phyloP scores from a whole-genome alignment of 2,329 filamentous ascomycete species.

The Trichophyton benhamiae region DNA sequence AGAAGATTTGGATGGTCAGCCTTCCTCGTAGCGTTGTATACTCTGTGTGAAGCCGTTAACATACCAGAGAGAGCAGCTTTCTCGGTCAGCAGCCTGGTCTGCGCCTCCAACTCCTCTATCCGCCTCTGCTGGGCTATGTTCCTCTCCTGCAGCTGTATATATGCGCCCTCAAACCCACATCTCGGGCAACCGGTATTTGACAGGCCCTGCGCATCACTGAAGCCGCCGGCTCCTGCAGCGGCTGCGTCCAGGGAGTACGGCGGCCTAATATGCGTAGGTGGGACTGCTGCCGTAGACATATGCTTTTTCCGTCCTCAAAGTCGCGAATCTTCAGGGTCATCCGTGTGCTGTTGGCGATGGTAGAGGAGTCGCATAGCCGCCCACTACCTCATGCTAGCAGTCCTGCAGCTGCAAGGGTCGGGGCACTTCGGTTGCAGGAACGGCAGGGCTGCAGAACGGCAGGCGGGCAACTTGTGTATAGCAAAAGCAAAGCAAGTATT shows the following conservation, averaged over 20 bases:
- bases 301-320: background rate
- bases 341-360: background rate
- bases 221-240: background rate
- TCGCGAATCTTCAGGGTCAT: background rate
- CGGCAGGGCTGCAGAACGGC: background rate
- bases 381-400: background rate
- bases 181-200: constrained; percentile 22
- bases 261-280: background rate
- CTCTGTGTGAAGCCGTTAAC: constrained; percentile 10
- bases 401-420: background rate
- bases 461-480: background rate
- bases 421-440: background rate
- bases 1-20: constrained; percentile 4
- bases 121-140: constrained; percentile 27
- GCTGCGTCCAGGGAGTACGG: background rate
- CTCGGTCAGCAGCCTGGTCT: constrained; percentile 41
- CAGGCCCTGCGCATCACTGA: background rate
- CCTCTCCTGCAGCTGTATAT: constrained; percentile 13
- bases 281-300: background rate
- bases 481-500: too few relatives aligned
- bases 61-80: constrained; percentile 43
- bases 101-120: constrained; percentile 43
- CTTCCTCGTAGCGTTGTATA: background rate
- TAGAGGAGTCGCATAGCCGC: background rate
- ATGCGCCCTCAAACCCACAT: constrained; percentile 25